These are phyloP conservation scores for Rhizoclosmatium sp. DNA, from an alignment of 192 early-diverging fungal genomes.

Conservation along the genomic window DNA sequence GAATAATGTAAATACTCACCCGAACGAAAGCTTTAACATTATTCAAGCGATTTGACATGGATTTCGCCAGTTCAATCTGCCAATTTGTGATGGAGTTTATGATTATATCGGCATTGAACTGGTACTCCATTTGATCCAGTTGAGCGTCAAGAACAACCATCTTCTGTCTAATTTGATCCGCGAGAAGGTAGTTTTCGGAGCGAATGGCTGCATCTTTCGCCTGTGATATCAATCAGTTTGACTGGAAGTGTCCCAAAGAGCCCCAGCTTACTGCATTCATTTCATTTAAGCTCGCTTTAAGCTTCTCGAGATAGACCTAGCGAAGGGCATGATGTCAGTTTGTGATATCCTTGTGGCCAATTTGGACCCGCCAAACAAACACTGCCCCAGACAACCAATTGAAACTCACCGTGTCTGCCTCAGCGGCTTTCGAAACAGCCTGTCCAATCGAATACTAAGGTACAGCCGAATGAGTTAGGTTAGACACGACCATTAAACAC, in stretches of 20 bases:
- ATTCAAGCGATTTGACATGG: slow-evolving; percentile 30
- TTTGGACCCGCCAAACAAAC: neutral
- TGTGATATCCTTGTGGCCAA: neutral
- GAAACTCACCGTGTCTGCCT: slow-evolving; percentile 32
- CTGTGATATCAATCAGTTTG: neutral
- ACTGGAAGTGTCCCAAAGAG: neutral
- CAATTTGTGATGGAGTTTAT: slow-evolving; percentile 54
- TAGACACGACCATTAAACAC: too few relatives aligned
- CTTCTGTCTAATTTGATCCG: slow-evolving; percentile 53
- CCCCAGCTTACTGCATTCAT: slow-evolving; percentile 34
- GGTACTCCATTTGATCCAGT: slow-evolving; percentile 59
- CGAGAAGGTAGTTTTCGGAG: slow-evolving; percentile 53
- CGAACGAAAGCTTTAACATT: slow-evolving; percentile 31
- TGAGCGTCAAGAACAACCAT: slow-evolving; percentile 51
- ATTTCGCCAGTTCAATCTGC: slow-evolving; percentile 50
- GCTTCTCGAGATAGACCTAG: slow-evolving; percentile 56
- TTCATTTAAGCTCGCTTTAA: slow-evolving; percentile 46
- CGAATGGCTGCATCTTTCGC: slow-evolving; percentile 54
- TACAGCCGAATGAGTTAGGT: neutral
- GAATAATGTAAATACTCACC: slow-evolving; percentile 17
- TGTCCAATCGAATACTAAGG: slow-evolving; percentile 9
- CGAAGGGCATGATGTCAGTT: neutral
- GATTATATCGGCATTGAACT: slow-evolving; percentile 60
- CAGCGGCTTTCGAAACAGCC: slow-evolving; percentile 3
- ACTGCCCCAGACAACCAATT: too few relatives aligned